A percentile compares a stretch with the other conserved stretches of the same genome.
These are phyloP conservation scores for Penicillium macrosclerotiorum DNA, from an alignment of 495 filamentous ascomycete species.

Conservation along the genomic window DNA sequence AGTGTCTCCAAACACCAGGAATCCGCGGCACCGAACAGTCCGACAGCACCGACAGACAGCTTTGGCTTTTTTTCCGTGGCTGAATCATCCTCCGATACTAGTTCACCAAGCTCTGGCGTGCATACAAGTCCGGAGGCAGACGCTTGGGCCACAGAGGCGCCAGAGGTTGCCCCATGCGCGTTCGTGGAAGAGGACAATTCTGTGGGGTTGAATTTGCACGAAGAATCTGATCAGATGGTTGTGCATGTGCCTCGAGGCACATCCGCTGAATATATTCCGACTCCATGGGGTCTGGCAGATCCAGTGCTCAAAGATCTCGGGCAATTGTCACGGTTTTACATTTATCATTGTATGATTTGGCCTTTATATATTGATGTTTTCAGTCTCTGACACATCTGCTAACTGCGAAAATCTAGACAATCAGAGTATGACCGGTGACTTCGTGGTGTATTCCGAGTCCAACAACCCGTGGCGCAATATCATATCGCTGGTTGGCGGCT, in stretches of 20 bases:
- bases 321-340: constrained; percentile 37
- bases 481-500: constrained; percentile 36
- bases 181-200: neutral
- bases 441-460: constrained; percentile 39
- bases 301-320: constrained; percentile 41
- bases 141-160: constrained; percentile 10
- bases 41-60: neutral
- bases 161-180: neutral
- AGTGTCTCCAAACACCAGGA: constrained; percentile 1
- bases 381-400: neutral
- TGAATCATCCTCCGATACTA: constrained; percentile 20
- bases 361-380: neutral
- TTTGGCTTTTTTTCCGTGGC: constrained; percentile 13
- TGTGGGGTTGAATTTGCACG: neutral
- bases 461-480: constrained; percentile 44
- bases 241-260: constrained; percentile 9
- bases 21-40: neutral
- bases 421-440: constrained; percentile 32
- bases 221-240: constrained; percentile 10
- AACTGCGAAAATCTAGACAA: constrained; percentile 27
- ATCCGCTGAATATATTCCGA: constrained; percentile 16
- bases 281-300: constrained; percentile 41
- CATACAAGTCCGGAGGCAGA: constrained; percentile 21
- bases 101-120: constrained; percentile 16
- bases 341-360: constrained; percentile 38